Evolutionary conservation across 768 basidiomycete species (phyloP).

Genomic region (Macrolepiota fuliginosa): DNA sequence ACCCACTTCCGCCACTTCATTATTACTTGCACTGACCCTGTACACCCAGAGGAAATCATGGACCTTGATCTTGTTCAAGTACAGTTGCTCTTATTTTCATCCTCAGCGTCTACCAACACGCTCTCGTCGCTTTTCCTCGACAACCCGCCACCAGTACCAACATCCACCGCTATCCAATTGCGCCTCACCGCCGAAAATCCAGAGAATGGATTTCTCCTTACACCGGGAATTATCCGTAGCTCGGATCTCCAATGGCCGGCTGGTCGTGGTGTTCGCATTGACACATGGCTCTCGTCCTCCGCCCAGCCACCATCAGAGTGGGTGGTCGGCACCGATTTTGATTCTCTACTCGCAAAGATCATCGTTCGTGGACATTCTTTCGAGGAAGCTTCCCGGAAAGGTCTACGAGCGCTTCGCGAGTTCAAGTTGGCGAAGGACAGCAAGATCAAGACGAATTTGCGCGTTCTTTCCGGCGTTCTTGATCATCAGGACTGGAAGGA

Average conservation of each 20-base stretch:
- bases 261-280: slow-evolving; percentile 83
- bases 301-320: slow-evolving; percentile 27
- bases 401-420: slow-evolving; percentile 78
- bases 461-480: slow-evolving; percentile 29
- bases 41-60: slow-evolving; percentile 73
- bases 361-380: slow-evolving; percentile 78
- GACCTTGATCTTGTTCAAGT: slow-evolving; percentile 87
- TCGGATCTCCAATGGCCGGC: slow-evolving; percentile 68
- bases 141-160: slow-evolving; percentile 64
- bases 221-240: slow-evolving; percentile 80
- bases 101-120: slow-evolving; percentile 46
- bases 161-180: slow-evolving; percentile 81
- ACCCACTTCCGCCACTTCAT: slow-evolving; percentile 1
- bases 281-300: slow-evolving; percentile 80
- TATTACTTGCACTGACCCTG: background rate
- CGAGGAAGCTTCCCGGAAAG: slow-evolving; percentile 81
- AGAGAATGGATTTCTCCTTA: slow-evolving; percentile 70
- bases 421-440: slow-evolving; percentile 63
- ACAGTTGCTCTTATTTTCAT: slow-evolving; percentile 80
- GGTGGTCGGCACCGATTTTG: slow-evolving; percentile 70
- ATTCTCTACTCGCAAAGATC: slow-evolving; percentile 85
- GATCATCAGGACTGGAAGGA: slow-evolving; percentile 28
- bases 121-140: slow-evolving; percentile 71
- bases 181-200: slow-evolving; percentile 91
- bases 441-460: slow-evolving; percentile 32